These are phyloP conservation scores for Paraphoma sp. DNA, from an alignment of 2,329 filamentous ascomycete species.

Conservation along the genomic window DNA sequence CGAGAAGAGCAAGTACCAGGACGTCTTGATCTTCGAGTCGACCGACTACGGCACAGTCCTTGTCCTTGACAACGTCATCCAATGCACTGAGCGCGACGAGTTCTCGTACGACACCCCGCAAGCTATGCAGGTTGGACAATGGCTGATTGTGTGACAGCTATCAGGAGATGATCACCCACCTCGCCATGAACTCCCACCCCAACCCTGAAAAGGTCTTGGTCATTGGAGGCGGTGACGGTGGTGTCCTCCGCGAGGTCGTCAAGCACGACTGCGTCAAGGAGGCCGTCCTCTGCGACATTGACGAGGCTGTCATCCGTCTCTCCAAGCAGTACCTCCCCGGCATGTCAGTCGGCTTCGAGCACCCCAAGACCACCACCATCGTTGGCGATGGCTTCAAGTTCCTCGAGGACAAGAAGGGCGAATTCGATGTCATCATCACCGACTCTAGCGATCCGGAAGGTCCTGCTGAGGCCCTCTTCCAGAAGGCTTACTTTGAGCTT, in stretches of 20 bases:
- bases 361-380: slow-evolving; percentile 92
- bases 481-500: slow-evolving; percentile 98
- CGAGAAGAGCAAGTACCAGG: slow-evolving; percentile 99
- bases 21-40: slow-evolving; percentile 98
- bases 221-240: slow-evolving; percentile 96
- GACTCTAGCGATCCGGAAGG: slow-evolving; percentile 98
- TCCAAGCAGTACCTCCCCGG: slow-evolving; percentile 97
- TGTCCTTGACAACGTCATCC: slow-evolving; percentile 98
- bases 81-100: slow-evolving; percentile 97
- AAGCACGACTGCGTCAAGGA: slow-evolving; percentile 98
- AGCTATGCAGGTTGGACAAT: neutral
- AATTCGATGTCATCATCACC: slow-evolving; percentile 99
- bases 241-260: slow-evolving; percentile 96
- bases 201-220: slow-evolving; percentile 98
- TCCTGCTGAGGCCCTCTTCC: slow-evolving; percentile 93
- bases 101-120: slow-evolving; percentile 70
- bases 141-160: slow-evolving; percentile 60
- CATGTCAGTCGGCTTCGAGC: slow-evolving; percentile 92
- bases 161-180: slow-evolving; percentile 99
- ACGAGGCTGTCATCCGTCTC: slow-evolving; percentile 97
- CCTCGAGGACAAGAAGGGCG: slow-evolving; percentile 93
- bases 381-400: slow-evolving; percentile 99
- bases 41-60: slow-evolving; percentile 96
- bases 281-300: slow-evolving; percentile 96
- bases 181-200: slow-evolving; percentile 98